Conservation (phyloP, 331 rosid genomes). For the Spiraea crenata region DNA sequence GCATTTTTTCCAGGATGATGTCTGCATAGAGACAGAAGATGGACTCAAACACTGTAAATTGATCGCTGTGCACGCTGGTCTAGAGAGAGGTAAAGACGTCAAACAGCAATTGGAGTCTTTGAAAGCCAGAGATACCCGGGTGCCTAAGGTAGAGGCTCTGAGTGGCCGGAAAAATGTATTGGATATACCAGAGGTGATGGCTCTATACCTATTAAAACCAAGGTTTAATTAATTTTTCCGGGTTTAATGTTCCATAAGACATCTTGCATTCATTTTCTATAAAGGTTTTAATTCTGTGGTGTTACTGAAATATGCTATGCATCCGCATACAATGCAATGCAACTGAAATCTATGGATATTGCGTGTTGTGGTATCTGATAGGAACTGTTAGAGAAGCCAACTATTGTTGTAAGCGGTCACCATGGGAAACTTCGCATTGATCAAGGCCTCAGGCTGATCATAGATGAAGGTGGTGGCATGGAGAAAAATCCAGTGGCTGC, state of each 20-base stretch:
- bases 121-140: constrained; percentile 64
- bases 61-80: constrained; percentile 94
- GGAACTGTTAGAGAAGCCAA: constrained; percentile 58
- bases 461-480: constrained; percentile 84
- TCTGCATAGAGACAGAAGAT: constrained; percentile 54
- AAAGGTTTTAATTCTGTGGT: not conserved
- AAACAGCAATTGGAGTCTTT: constrained; percentile 61
- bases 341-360: constrained; percentile 11
- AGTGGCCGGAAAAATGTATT: constrained; percentile 71
- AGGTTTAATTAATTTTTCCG: not conserved
- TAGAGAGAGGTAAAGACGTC: constrained; percentile 61
- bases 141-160: constrained; percentile 59
- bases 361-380: constrained; percentile 26
- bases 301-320: not conserved
- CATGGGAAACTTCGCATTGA: constrained; percentile 71
- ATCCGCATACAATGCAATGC: constrained; percentile 2
- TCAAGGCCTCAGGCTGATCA: constrained; percentile 65
- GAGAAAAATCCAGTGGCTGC: constrained; percentile 72
- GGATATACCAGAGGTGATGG: constrained; percentile 81
- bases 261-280: not conserved
- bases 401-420: constrained; percentile 83
- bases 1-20: constrained; percentile 56
- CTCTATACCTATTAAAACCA: constrained; percentile 18
- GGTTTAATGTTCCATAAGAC: not conserved
- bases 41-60: constrained; percentile 61